Evolutionary conservation across 129 eudicot species (phyloP).

Genomic region (Chrysanthemum makinoi): DNA sequence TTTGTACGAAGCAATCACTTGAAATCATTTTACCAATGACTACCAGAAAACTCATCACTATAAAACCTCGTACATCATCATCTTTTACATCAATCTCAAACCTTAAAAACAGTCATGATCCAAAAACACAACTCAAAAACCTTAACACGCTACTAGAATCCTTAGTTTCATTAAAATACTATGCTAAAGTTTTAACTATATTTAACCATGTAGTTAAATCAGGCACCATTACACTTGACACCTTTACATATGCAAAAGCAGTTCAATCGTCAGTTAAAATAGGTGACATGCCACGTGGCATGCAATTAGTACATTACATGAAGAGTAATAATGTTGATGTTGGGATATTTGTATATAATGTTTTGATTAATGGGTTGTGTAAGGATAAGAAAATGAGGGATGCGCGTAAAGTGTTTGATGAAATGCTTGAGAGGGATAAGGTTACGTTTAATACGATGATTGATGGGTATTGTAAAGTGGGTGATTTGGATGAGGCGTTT

Average conservation of each 20-base stretch:
- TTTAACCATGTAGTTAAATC: slow-evolving; percentile 22
- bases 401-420: slow-evolving; percentile 35
- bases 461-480: slow-evolving; percentile 37
- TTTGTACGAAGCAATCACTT: too few species aligned
- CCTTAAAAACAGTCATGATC: too few species aligned
- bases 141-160: slow-evolving; percentile 22
- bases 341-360: slow-evolving; percentile 37
- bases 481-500: slow-evolving; percentile 33
- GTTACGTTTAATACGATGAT: slow-evolving; percentile 29
- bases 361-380: slow-evolving; percentile 32
- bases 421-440: slow-evolving; percentile 31
- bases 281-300: slow-evolving; percentile 22
- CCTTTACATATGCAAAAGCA: slow-evolving; percentile 34
- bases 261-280: slow-evolving; percentile 34
- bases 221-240: slow-evolving; percentile 28
- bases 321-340: slow-evolving; percentile 3
- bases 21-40: too few species aligned
- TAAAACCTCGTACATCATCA: too few species aligned
- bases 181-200: slow-evolving; percentile 17
- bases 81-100: too few species aligned
- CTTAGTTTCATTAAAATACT: slow-evolving; percentile 21
- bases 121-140: too few species aligned
- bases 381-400: slow-evolving; percentile 22
- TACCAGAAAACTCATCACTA: too few species aligned
- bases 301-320: slow-evolving; percentile 28